Evolutionary conservation across 495 filamentous ascomycete species (phyloP).

Genomic region (Neurospora sp.): DNA sequence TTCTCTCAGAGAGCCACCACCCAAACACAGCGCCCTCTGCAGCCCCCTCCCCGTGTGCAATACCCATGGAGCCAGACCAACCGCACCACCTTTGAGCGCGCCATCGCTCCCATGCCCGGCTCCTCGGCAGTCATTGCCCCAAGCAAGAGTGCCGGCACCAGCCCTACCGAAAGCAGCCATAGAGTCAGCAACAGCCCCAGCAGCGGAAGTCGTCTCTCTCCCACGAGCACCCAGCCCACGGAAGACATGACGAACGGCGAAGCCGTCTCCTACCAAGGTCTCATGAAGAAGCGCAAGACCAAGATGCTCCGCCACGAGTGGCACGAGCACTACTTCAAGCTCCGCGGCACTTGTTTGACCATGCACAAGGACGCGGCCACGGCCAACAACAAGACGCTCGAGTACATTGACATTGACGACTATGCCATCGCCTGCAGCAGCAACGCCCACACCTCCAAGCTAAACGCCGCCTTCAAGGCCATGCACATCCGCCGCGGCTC

Average conservation of each 20-base stretch:
- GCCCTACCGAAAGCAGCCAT: conserved; percentile 32
- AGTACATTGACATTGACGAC: conserved; percentile 88
- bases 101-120: conserved; percentile 18
- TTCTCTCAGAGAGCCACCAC: conserved; percentile 23
- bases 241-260: conserved; percentile 30
- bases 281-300: conserved; percentile 92
- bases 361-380: conserved; percentile 63
- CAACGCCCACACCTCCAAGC: conserved; percentile 58
- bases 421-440: conserved; percentile 88
- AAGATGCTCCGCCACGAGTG: conserved; percentile 86
- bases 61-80: conserved; percentile 38
- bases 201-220: conserved; percentile 39
- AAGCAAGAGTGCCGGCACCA: conserved; percentile 8
- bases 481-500: conserved; percentile 55
- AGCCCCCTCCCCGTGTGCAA: conserved; percentile 35
- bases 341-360: conserved; percentile 71
- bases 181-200: conserved; percentile 20
- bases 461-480: conserved; percentile 81
- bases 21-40: conserved; percentile 24
- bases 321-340: conserved; percentile 80
- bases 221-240: conserved; percentile 15
- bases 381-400: conserved; percentile 46
- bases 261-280: conserved; percentile 60
- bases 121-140: conserved; percentile 12
- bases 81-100: conserved; percentile 28